Evolutionary conservation across 192 early-diverging fungal genomes (phyloP), one percentile per base, ranked within the genome.

Genomic region (Backusella mclennaniae): DNA sequence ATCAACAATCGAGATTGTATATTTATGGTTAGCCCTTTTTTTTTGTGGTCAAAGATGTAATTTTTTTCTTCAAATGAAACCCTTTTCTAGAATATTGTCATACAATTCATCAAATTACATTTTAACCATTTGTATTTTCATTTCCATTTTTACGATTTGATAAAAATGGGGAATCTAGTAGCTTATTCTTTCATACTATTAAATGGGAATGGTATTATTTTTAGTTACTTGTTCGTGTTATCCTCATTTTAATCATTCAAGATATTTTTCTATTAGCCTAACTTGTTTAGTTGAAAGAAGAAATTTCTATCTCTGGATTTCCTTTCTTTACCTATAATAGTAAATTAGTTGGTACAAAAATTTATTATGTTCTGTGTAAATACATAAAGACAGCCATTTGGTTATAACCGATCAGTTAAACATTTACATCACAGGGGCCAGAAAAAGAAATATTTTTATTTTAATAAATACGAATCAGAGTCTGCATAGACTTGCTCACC

Each of bases 1-100:
- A 63, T 63, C 56, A 63, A 63, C 56, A 63, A 63, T 63, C 56
- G 56, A 63, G 56, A 63, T 63, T 29, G 56, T 63, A 63, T 63
- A 63, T 63, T 29, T 63, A 29, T 63, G 56, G 56, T 63, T 63
- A 63, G 0, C 12, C 6, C 19, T 11, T 63, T 63, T 26, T 26
- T 26, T 63, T 63, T 63, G 21, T 63, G 53, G 11, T 12, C 53
- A 59, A 26, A 59, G 9, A 59, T 7, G 9, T 23, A 56, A 23
- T 2, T 21, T 53, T 53, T 8, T 3, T n/a, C 33, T 21, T 53
- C 19, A 53, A 44, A 21, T 23, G 19, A 3, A 23, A 12, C 3
- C 53, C 53, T 59, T 59, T 59, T 59, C 21, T 26, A 23, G 53
- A 59, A 23, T 26, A 2, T 26, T 59, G 53, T 33, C 33, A 33